These are phyloP conservation scores for Malassezia furfur DNA, from an alignment of 1,284 basidiomycete species.

Conservation along the genomic window DNA sequence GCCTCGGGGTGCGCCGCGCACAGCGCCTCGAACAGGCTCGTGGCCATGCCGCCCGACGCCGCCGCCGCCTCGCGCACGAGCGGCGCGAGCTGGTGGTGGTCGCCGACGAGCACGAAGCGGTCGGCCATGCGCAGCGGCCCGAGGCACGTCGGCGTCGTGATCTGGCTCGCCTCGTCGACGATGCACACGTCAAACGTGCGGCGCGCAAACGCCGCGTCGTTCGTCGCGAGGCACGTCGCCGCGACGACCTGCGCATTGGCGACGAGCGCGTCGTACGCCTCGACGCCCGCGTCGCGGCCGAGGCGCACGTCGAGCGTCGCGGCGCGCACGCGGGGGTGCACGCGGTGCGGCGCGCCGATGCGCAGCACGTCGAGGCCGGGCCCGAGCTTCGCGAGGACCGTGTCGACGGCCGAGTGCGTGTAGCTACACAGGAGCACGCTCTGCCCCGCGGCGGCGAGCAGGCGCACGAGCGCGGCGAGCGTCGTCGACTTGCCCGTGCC, in stretches of 20 bases:
- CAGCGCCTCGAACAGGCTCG: constrained; percentile 78
- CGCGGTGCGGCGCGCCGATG: constrained; percentile 83
- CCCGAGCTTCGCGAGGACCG: constrained; percentile 66
- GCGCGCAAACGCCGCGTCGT: constrained; percentile 76
- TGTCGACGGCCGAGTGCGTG: constrained; percentile 96
- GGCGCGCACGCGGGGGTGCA: constrained; percentile 57
- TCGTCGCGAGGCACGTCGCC: constrained; percentile 82
- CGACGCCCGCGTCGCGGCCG: constrained; percentile 53
- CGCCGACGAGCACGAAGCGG: constrained; percentile 86
- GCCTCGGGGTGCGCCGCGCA: constrained; percentile 74
- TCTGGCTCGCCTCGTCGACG: constrained; percentile 95
- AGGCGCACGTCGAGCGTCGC: constrained; percentile 57
- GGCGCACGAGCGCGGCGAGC: constrained; percentile 74
- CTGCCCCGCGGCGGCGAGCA: constrained; percentile 69
- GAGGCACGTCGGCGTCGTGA: constrained; percentile 86
- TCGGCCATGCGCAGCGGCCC: constrained; percentile 83
- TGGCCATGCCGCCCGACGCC: constrained; percentile 64
- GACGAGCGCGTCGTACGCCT: constrained; percentile 67
- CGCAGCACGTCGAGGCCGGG: constrained; percentile 57
- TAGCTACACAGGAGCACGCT: constrained; percentile 81
- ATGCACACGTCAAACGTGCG: constrained; percentile 87
- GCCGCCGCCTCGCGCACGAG: constrained; percentile 70
- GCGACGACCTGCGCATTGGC: constrained; percentile 85
- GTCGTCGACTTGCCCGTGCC: constrained; percentile 97
- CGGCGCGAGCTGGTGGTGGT: constrained; percentile 88